A percentile compares a stretch with the other conserved stretches of the same genome.
Conservation (phyloP, 1,284 basidiomycete species). For the Mrakiaceae sp. region DNA sequence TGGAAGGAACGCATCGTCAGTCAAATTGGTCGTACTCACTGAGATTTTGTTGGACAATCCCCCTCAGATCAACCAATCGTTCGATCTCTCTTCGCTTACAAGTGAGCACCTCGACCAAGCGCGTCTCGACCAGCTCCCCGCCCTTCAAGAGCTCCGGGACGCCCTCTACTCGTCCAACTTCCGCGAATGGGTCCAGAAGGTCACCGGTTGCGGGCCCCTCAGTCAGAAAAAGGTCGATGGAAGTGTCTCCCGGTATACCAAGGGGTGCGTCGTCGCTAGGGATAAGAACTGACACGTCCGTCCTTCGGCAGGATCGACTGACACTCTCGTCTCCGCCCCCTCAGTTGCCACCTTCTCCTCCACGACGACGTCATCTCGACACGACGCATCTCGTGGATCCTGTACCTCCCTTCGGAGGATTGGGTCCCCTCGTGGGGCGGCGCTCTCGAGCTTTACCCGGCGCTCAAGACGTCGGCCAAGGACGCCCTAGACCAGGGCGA, state of each 20-base stretch:
- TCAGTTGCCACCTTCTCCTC: slow-evolving; percentile 79
- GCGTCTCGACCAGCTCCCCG: slow-evolving; percentile 59
- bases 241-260: slow-evolving; percentile 84
- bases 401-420: slow-evolving; percentile 77
- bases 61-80: slow-evolving; percentile 83
- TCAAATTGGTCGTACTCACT: not conserved
- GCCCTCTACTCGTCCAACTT: slow-evolving; percentile 83
- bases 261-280: slow-evolving; percentile 37
- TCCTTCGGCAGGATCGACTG: not conserved
- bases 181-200: slow-evolving; percentile 67
- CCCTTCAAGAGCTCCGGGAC: slow-evolving; percentile 70
- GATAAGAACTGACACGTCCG: not conserved
- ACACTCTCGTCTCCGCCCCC: not conserved
- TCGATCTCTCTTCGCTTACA: slow-evolving; percentile 85
- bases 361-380: slow-evolving; percentile 98
- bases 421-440: slow-evolving; percentile 83
- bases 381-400: slow-evolving; percentile 89
- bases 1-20: not conserved
- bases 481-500: slow-evolving; percentile 22
- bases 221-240: slow-evolving; percentile 89
- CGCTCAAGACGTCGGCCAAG: slow-evolving; percentile 21
- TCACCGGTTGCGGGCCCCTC: slow-evolving; percentile 88
- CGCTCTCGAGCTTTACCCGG: slow-evolving; percentile 87
- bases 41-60: not conserved
- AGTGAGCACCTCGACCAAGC: slow-evolving; percentile 46